phyloP scores from a whole-genome alignment of 108 stramenopile genomes.

The Cyclotella kingstonii region DNA sequence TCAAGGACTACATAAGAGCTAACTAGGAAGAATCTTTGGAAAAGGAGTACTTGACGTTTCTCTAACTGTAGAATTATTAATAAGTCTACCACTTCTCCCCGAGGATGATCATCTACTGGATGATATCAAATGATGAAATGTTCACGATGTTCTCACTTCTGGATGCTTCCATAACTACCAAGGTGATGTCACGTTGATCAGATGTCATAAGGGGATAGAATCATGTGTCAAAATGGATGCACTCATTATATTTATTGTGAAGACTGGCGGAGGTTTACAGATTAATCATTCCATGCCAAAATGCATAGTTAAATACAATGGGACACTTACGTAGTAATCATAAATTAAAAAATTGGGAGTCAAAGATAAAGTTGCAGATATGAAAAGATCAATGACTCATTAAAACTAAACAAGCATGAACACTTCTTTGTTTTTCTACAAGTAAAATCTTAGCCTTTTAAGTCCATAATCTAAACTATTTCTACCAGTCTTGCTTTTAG shows the following conservation, averaged over 20 bases:
- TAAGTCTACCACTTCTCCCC: conserved; percentile 38
- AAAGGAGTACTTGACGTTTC: conserved; percentile 50
- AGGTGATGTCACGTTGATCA: conserved; percentile 67
- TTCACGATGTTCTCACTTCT: conserved; percentile 61
- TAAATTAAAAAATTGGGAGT: no score
- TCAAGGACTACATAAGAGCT: conserved; percentile 62
- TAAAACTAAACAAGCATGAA: conserved; percentile 25
- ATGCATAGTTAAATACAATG: conserved; percentile 66
- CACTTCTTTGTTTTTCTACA: no score
- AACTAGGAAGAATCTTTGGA: conserved; percentile 20
- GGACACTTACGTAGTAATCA: no score
- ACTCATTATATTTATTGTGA: conserved; percentile 51
- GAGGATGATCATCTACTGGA: conserved; percentile 17
- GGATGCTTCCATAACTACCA: conserved; percentile 52
- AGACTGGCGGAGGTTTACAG: conserved; percentile 37
- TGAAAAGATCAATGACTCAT: not conserved
- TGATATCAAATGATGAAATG: conserved; percentile 62
- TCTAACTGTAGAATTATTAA: conserved; percentile 55
- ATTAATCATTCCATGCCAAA: conserved; percentile 82
- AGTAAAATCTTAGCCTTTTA: no score
- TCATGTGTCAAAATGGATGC: conserved; percentile 33
- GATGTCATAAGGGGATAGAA: conserved; percentile 63
- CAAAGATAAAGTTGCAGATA: no score
- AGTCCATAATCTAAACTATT: no score
- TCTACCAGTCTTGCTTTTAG: no score